Conservation (phyloP, 1,284 basidiomycete genomes). For the Marasmius fiardii region DNA sequence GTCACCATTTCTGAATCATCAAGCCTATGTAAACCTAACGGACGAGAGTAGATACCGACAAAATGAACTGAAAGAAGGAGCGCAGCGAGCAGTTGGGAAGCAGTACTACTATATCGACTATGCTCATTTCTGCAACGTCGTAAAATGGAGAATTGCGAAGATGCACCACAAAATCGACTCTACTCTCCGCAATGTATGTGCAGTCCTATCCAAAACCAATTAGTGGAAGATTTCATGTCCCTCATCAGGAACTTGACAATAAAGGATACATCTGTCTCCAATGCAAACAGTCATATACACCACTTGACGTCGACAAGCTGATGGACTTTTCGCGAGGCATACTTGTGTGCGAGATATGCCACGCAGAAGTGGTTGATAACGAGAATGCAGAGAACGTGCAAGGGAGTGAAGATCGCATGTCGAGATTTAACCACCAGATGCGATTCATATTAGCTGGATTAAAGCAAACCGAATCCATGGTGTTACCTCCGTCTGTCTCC, state of each 20-base stretch:
- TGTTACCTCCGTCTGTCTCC: conserved; percentile 66
- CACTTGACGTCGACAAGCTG: conserved; percentile 83
- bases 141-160: conserved; percentile 96
- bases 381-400: conserved; percentile 84
- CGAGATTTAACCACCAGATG: conserved; percentile 92
- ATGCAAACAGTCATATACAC: conserved; percentile 83
- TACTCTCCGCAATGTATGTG: conserved; percentile 74
- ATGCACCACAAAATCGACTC: conserved; percentile 91
- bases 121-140: conserved; percentile 92
- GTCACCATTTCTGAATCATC: conserved; percentile 26
- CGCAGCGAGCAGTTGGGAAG: conserved; percentile 73
- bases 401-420: conserved; percentile 91
- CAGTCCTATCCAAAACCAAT: neutral
- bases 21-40: conserved; percentile 11
- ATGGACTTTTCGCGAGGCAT: conserved; percentile 64
- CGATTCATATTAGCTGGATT: conserved; percentile 84
- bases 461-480: conserved; percentile 86
- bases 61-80: conserved; percentile 83
- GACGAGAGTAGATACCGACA: conserved; percentile 63
- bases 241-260: conserved; percentile 82
- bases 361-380: conserved; percentile 84
- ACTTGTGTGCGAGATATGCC: conserved; percentile 78
- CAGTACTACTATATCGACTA: conserved; percentile 98
- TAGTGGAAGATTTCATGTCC: conserved; percentile 9
- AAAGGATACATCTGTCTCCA: conserved; percentile 95